Evolutionary conservation across 2,329 filamentous ascomycete genomes (phyloP), one percentile per base, ranked within the genome.

Genomic region (Pseudogymnoascus sp.): DNA sequence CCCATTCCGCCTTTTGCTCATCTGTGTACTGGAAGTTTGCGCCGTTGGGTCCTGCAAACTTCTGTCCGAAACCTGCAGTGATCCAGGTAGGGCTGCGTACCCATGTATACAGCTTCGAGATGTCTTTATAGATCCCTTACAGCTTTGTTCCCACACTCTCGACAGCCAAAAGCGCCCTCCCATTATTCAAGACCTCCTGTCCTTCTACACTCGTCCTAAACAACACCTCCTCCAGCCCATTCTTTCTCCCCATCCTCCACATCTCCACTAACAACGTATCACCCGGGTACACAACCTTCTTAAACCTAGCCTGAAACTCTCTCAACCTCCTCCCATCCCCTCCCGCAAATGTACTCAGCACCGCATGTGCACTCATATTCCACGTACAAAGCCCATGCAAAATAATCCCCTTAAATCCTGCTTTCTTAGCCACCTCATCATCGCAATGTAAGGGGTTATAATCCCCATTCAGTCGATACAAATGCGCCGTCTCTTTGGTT

Each of bases 11-110:
- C 11, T 61, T 60, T 22, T 62, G 52, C 8, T 68, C 60, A 22
- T 65, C 58, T 11, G 65, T 49, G 41, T 67, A 67, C 16, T 64
- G 49, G 28, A 67, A 67, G 35, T 67, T 67, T 3, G 65, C 65
- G 23, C 66, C 65, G 19, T 63, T 65, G 19, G 64, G 64, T 3
- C 63, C 66, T 2, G 67, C 66, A 55, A 60, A 66, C 33, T 67
- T 71, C 61, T 69, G 69, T 65, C 52, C 67, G 64, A 58, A 69
- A 61, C 64, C 69, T 63, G 64, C 62, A 0, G 67, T 66, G 7
- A 85, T 70, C 82, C 82, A 86, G 66, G 84, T 84, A 0, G 83
- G 80, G 0, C 81, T 81, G 30, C 83, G 75, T 67, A 85, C 81
- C 69, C 81, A 84, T n/a, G 84, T 72, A 0, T 79, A 80, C 19